Evolutionary conservation across 805 yeast genomes (phyloP), one percentile per base, ranked within the genome.

Genomic region (Sungouiella blattae): DNA sequence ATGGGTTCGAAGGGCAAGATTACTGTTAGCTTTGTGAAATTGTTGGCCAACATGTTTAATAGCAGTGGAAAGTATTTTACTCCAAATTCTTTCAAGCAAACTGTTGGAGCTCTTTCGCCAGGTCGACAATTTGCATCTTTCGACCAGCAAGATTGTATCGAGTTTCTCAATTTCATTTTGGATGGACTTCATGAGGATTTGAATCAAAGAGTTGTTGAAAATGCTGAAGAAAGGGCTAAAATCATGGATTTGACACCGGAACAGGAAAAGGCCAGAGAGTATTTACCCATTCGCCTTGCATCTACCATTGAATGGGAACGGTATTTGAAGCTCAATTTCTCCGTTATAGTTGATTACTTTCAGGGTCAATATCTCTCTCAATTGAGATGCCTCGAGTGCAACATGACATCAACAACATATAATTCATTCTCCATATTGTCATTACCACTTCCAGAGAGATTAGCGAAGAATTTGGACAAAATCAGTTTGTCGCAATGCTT

Each of bases 301-400:
- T 80, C 95, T 0, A 76, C 93, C 0, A 77, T 87, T 32, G 96
- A 89, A 55, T 89, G 98, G 98, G 95, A 86, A 51, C 66, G 94
- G 38, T 87, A 87, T 54, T 63, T 87, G 36, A 80, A 78, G 39
- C 73, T 85, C 14, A 87, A 89, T 53, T 80, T 82, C 44, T 87
- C 96, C 26, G 71, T 81, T 1, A 73, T 89, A 16, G 93, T 85
- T 2, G 89, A 85, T 46, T 72, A 78, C 33, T 87, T 87, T 55
- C 95, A 87, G 54, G 98, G 97, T 1, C 97, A 89, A 58, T 84
- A 82, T 50, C 71, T 83, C 32, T 84, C 94, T n/a, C 80, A 77
- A 35, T 65, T 89, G 49, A 74, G 69, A 48, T 89, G 98, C 58
- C 58, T 79, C 30, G 73, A 69, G 21, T 89, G 98, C 60, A 69